Conservation (phyloP, 148 eudicot species). For the Rhododendron ferrugineum region DNA sequence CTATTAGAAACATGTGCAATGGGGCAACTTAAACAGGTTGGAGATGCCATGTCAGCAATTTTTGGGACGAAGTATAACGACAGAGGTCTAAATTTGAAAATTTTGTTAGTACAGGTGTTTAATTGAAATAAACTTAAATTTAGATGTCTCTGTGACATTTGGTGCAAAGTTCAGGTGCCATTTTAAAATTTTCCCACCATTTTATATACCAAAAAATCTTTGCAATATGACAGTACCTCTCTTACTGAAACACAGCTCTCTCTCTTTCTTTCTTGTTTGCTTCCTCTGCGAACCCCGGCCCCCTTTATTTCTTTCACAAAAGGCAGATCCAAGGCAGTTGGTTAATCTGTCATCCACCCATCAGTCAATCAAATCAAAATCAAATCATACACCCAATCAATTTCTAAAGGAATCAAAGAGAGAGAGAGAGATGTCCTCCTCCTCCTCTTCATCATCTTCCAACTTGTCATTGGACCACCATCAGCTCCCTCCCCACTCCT, state of each 20-base stretch:
- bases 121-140: too few relatives aligned
- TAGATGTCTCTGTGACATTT: too few relatives aligned
- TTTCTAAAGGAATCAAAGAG: neutral
- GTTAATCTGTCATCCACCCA: constrained; percentile 34
- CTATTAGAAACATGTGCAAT: too few relatives aligned
- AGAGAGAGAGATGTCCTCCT: constrained; percentile 34
- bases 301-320: constrained; percentile 3
- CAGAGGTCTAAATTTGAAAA: too few relatives aligned
- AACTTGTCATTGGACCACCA: constrained; percentile 60
- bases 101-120: too few relatives aligned
- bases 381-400: constrained; percentile 8
- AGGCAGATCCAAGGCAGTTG: constrained; percentile 31
- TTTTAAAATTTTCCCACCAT: too few relatives aligned
- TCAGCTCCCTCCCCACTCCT: constrained; percentile 17
- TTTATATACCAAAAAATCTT: neutral
- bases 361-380: constrained; percentile 16
- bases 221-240: neutral
- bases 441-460: constrained; percentile 63
- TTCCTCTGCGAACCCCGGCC: neutral
- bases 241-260: constrained; percentile 14
- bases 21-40: too few relatives aligned
- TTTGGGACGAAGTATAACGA: too few relatives aligned
- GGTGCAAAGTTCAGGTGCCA: too few relatives aligned
- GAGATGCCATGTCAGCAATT: too few relatives aligned
- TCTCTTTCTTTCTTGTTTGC: constrained; percentile 15